Percentiles rank a stretch among this genome's conserved stretches.
Evolutionary conservation across 106 monocot species (phyloP).

Genomic region (Narthecium ossifragum): DNA sequence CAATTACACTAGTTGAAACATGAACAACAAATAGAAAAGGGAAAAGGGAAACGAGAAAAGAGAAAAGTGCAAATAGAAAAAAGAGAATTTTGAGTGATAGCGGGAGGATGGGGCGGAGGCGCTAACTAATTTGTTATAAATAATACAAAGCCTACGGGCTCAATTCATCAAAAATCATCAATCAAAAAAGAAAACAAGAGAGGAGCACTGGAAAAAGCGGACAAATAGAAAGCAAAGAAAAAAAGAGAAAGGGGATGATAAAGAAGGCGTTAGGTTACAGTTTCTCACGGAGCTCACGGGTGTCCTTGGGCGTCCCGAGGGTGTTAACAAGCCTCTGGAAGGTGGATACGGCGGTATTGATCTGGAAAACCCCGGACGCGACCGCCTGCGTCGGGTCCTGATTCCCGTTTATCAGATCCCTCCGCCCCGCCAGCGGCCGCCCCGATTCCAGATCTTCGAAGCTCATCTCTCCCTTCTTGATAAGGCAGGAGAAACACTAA

Average conservation of each 20-base stretch:
- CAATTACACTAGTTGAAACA: too few relatives aligned
- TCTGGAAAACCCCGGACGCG: slow-evolving; percentile 72
- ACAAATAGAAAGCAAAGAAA: neutral
- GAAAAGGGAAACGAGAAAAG: too few relatives aligned
- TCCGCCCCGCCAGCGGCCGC: slow-evolving; percentile 15
- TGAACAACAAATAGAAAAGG: too few relatives aligned
- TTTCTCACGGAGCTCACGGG: slow-evolving; percentile 68
- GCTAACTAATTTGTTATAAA: too few relatives aligned
- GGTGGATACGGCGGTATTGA: slow-evolving; percentile 64
- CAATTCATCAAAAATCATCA: too few relatives aligned
- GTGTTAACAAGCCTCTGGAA: slow-evolving; percentile 78
- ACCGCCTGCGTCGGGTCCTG: slow-evolving; percentile 60
- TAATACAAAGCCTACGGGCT: too few relatives aligned
- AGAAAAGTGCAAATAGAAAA: too few relatives aligned
- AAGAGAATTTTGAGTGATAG: too few relatives aligned
- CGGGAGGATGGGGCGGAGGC: too few relatives aligned
- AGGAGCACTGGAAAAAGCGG: neutral
- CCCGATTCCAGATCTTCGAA: slow-evolving; percentile 79
- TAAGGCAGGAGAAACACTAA: neutral
- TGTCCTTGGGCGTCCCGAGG: slow-evolving; percentile 88
- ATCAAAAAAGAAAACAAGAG: too few relatives aligned
- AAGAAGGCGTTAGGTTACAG: slow-evolving; percentile 31
- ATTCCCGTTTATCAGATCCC: slow-evolving; percentile 24
- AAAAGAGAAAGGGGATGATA: neutral
- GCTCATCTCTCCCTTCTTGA: slow-evolving; percentile 70